Evolutionary conservation across 129 eudicot species (phyloP).

Genomic region (Logfia minima): DNA sequence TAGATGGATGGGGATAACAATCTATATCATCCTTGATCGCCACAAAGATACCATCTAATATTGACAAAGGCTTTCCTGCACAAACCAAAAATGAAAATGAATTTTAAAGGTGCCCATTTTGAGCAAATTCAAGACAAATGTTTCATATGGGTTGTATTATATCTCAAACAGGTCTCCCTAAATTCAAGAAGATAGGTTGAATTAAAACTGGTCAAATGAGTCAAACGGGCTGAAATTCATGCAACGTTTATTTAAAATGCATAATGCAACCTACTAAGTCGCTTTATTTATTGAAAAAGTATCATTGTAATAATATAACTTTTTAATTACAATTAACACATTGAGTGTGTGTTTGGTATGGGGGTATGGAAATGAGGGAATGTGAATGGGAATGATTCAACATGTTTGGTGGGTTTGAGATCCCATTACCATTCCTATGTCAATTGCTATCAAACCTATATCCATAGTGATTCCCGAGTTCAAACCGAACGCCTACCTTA

Average conservation of each 20-base stretch:
- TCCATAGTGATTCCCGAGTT: too few relatives aligned
- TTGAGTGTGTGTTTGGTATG: neutral
- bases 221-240: neutral
- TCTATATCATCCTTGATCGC: slow-evolving; percentile 99
- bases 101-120: neutral
- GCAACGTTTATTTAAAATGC: neutral
- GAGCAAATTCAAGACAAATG: slow-evolving; percentile 6
- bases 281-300: neutral
- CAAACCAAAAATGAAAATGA: slow-evolving; percentile 13
- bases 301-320: neutral
- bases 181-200: neutral
- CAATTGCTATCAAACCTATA: too few relatives aligned
- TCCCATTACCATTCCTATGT: too few relatives aligned
- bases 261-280: neutral
- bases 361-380: too few relatives aligned
- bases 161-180: slow-evolving; percentile 9
- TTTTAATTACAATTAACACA: neutral
- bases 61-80: slow-evolving; percentile 85
- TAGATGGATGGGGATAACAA: slow-evolving; percentile 84
- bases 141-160: neutral
- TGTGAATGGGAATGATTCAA: too few relatives aligned
- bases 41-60: slow-evolving; percentile 88
- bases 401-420: too few relatives aligned
- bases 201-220: neutral
- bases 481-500: too few relatives aligned